These are phyloP conservation scores for Alternaria triticina DNA, from an alignment of 2,329 filamentous ascomycete genomes.

Conservation along the genomic window DNA sequence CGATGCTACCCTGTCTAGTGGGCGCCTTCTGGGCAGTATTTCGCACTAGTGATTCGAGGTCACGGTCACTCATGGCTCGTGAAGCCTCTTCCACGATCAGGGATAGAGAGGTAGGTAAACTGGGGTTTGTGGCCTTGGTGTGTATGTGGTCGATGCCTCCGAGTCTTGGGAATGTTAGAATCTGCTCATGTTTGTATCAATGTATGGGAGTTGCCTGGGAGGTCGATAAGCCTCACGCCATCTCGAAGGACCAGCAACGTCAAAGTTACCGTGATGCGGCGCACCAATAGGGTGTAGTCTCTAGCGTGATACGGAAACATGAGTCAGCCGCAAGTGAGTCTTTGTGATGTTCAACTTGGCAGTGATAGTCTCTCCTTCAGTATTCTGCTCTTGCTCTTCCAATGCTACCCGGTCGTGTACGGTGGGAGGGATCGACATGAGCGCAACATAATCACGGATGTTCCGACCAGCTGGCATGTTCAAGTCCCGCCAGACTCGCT, in stretches of 20 bases:
- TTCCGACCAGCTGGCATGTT: background rate
- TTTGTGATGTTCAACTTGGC: background rate
- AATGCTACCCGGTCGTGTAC: background rate
- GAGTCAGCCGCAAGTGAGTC: background rate
- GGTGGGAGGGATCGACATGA: background rate
- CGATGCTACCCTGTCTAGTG: no score
- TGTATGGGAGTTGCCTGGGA: background rate
- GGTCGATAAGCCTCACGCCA: background rate
- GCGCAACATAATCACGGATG: background rate
- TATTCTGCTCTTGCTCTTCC: background rate
- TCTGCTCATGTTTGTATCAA: background rate
- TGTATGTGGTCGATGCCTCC: background rate
- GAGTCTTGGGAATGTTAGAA: background rate
- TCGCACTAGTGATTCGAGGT: accelerated
- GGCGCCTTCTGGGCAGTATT: background rate
- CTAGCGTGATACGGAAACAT: background rate
- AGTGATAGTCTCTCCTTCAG: background rate
- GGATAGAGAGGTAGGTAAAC: background rate
- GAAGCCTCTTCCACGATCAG: background rate
- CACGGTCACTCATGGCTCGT: background rate
- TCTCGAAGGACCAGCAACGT: background rate
- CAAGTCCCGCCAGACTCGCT: background rate
- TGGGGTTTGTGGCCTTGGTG: background rate
- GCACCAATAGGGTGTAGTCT: background rate
- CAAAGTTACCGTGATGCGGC: background rate